Evolutionary conservation across 495 filamentous ascomycete species (phyloP).

Genomic region (Aspergillus coremiiformis): DNA sequence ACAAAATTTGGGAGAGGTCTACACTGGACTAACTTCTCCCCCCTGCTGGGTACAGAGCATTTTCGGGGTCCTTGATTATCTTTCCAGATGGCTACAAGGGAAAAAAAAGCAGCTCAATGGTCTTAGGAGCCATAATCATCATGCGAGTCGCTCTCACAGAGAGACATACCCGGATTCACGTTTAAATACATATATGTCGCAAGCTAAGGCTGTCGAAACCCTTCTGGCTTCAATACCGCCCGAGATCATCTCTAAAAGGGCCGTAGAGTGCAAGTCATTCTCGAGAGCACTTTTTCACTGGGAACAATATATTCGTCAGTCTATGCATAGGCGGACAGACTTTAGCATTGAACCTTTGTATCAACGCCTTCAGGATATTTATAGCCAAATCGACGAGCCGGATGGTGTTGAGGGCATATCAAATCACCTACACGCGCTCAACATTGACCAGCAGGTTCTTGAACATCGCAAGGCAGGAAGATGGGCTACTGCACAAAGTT

Average conservation of each 20-base stretch:
- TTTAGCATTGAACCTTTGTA: constrained; percentile 53
- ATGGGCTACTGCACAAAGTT: constrained; percentile 96
- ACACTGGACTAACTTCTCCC: neutral
- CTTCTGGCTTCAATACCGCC: constrained; percentile 69
- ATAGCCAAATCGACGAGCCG: constrained; percentile 93
- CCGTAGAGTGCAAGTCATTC: constrained; percentile 87
- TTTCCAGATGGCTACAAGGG: constrained; percentile 79
- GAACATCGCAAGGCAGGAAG: constrained; percentile 89
- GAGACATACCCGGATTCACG: constrained; percentile 29
- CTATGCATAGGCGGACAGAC: constrained; percentile 31
- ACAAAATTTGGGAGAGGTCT: neutral
- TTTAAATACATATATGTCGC: constrained; percentile 38
- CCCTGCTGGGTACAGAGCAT: constrained; percentile 51
- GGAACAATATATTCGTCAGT: constrained; percentile 78
- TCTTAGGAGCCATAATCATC: constrained; percentile 26
- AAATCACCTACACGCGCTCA: constrained; percentile 67
- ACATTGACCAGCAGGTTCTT: constrained; percentile 84
- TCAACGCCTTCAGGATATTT: constrained; percentile 80
- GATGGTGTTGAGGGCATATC: constrained; percentile 96
- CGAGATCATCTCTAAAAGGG: constrained; percentile 74
- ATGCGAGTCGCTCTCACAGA: constrained; percentile 32
- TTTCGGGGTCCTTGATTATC: constrained; percentile 85
- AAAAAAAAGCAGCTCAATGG: constrained; percentile 56
- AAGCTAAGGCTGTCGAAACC: constrained; percentile 54
- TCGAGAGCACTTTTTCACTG: constrained; percentile 87